Percentiles rank a stretch among this genome's conserved stretches.
Conservation (phyloP, 1,284 basidiomycete species). For the Puccinia horiana region DNA sequence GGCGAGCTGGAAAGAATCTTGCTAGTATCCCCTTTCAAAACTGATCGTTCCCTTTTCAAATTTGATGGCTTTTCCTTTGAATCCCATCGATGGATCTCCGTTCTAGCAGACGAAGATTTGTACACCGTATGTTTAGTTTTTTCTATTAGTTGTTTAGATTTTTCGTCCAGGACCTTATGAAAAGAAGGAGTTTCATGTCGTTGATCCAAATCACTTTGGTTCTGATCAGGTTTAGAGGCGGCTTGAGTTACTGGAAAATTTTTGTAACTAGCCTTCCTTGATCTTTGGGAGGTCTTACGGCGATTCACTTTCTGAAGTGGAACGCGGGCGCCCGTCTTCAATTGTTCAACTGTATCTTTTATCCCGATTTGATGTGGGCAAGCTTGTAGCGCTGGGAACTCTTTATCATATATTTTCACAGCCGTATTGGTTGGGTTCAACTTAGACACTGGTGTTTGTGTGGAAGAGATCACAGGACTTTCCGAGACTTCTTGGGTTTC, state of each 20-base stretch:
- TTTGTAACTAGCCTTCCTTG: not conserved
- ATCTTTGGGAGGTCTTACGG: not conserved
- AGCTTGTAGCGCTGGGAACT: not conserved
- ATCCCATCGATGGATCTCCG: not conserved
- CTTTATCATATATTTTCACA: not conserved
- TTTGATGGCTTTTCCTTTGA: not conserved
- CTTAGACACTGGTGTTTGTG: too few species aligned
- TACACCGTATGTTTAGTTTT: not conserved
- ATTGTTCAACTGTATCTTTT: not conserved
- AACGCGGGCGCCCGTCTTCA: not conserved
- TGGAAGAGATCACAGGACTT: too few species aligned
- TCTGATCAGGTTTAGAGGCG: not conserved
- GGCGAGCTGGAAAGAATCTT: not conserved
- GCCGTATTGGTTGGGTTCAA: too few species aligned
- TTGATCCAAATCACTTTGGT: not conserved
- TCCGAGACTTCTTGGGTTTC: too few species aligned
- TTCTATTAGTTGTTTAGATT: not conserved
- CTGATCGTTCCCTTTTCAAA: not conserved
- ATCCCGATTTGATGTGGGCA: not conserved
- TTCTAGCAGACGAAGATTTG: not conserved
- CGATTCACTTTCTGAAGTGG: not conserved
- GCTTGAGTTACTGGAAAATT: not conserved
- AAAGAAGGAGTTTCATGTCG: not conserved
- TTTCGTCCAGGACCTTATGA: not conserved
- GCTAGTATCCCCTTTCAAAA: not conserved